Base-by-base conservation (phyloP, 768 basidiomycete species). In the Crucibulum laeve region DNA sequence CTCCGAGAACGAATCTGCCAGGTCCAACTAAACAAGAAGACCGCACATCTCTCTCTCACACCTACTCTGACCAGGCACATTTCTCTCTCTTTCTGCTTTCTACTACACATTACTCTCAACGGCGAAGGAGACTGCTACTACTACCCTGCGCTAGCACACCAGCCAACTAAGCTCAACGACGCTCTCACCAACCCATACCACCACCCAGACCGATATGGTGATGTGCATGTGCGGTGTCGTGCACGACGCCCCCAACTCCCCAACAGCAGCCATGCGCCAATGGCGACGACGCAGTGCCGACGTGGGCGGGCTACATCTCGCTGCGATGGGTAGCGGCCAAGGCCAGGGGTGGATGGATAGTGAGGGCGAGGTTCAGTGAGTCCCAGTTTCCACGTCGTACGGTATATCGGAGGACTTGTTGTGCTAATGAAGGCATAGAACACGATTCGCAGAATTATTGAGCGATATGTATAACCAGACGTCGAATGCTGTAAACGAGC, bases 401-500 rank as follows among this genome's bases (percentile, higher is more conserved):
- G 30, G 23, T 34, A 18, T 15, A 3, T 25, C 13, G 14, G 14
- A 18, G 11, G 15, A n/a, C n/a, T n/a, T n/a, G n/a, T n/a, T n/a
- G n/a, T 13, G 26, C 23, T 59, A 26, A 10, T 26, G 17, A 42
- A 48, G 38, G 42, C 34, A 38, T 33, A 74, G 75, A 49, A 75
- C 74, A 28, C 77, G 76, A 54, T 86, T 85, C 56, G 92, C 92
- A 1, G 92, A 94, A 59, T 63, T 91, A 43, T 69, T 94, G 40
- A 81, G 79, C 58, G 86, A 88, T 45, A 91, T 95, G 84, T 88
- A 84, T 56, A 80, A 73, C 38, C 82, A 93, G 54, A 91, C 90
- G 0, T 68, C 81, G 48, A 74, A 78, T 26, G 80, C 85, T 25
- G 85, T 92, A 45, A 80, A 77, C 51, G 76, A 79, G 46, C 72